These are phyloP conservation scores for Aspergillus carbonarius DNA, from an alignment of 2,329 filamentous ascomycete species.

Conservation along the genomic window DNA sequence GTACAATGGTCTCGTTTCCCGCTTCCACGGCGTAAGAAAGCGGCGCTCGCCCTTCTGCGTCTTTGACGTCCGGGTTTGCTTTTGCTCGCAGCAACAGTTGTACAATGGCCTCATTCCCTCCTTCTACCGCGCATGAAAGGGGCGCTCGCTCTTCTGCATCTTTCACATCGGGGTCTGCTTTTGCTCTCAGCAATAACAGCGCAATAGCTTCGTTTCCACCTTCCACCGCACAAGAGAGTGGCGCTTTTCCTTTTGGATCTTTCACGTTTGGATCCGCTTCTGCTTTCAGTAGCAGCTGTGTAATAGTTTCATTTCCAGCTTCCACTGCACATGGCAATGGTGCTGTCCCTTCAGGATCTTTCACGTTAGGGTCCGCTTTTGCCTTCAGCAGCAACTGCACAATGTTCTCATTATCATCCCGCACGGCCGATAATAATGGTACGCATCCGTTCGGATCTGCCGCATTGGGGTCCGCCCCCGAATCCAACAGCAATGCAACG, in stretches of 20 bases:
- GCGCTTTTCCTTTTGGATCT: constrained; percentile 11
- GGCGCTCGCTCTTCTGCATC: constrained; percentile 13
- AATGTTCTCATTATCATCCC: constrained; percentile 21
- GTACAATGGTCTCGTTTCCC: constrained; percentile 17
- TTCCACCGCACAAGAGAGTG: constrained; percentile 15
- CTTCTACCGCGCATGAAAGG: constrained; percentile 15
- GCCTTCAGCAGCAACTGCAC: constrained; percentile 19
- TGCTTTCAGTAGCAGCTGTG: constrained; percentile 18
- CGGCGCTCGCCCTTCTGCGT: constrained; percentile 11
- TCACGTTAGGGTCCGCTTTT: constrained; percentile 14
- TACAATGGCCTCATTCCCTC: constrained; percentile 21
- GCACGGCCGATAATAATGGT: constrained; percentile 17
- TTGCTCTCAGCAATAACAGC: constrained; percentile 18
- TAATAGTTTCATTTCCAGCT: constrained; percentile 17
- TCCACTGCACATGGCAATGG: constrained; percentile 18
- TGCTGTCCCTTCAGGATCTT: constrained; percentile 12
- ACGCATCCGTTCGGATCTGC: constrained; percentile 11
- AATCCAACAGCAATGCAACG: constrained; percentile 21
- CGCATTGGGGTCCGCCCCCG: constrained; percentile 13
- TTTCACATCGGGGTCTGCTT: constrained; percentile 10
- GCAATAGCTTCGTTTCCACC: constrained; percentile 20
- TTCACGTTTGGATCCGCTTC: constrained; percentile 10
- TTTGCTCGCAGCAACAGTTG: constrained; percentile 20
- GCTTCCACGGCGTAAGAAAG: constrained; percentile 18
- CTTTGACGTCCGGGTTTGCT: constrained; percentile 14